Evolutionary conservation across 1,284 basidiomycete species (phyloP), one percentile per base, ranked within the genome.

Genomic region (Melanopsichium pennsylvanicum): DNA sequence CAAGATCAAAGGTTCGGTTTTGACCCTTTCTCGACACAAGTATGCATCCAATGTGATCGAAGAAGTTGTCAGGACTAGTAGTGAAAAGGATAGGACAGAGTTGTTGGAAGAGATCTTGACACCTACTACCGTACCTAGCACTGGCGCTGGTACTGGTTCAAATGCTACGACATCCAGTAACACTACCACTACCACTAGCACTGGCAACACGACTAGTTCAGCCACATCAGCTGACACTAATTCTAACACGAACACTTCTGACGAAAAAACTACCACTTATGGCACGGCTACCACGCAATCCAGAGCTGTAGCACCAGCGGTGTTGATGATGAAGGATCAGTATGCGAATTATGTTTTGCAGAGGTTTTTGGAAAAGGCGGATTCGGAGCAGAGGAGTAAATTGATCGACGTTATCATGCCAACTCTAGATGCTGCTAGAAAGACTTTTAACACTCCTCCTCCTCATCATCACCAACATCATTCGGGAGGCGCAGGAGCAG

Each of bases 41-140:
- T 97, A 95, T 77, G 93, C 95, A 1, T 94, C 91, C 16, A 98
- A 98, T 76, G 96, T 98, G 16, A 90, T 92, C 79, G 96, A 98
- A 83, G 93, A 93, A 82, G 92, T 93, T 1, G 85, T 97, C 38
- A 81, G 88, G 19, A 88, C 85, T 19, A 87, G 90, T 0, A 86
- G 87, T 50, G 46, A 84, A 0, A 86, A 88, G 18, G 88, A 86
- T 59, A 87, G 90, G 48, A 85, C 85, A 18, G 81, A 83, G 27
- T 84, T 97, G 58, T 87, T 96, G 52, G 87, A 91, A 19, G 92
- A 96, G 82, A 88, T 96, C 46, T 86, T 93, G 82, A 82, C 84
- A 9, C 21, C 45, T 6, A 32, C 25, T 3, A 5, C 37, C 29
- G 2, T 19, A n/a, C n/a, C n/a, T n/a, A n/a, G n/a, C n/a, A n/a